Percentiles rank a stretch among this genome's conserved stretches.
These are phyloP conservation scores for Silybum marianum DNA, from an alignment of 129 eudicot species.

Conservation along the genomic window DNA sequence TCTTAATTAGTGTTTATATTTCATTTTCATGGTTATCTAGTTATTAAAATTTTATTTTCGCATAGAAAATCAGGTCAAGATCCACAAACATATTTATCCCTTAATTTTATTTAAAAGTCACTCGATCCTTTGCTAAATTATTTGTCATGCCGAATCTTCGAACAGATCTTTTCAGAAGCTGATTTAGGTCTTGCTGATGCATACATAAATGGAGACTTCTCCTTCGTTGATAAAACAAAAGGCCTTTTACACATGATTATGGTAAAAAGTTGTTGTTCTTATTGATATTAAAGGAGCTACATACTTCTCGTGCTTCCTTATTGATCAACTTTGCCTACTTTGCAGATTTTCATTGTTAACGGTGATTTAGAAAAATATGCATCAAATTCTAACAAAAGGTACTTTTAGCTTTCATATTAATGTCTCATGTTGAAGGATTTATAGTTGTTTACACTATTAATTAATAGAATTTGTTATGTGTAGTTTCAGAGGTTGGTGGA, in stretches of 20 bases:
- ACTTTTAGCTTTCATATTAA: not conserved
- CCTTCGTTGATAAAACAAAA: conserved; percentile 73
- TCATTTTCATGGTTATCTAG: not conserved
- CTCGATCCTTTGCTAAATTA: not conserved
- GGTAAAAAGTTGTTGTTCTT: conserved; percentile 39
- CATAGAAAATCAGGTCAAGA: no score
- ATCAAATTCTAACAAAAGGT: conserved; percentile 63
- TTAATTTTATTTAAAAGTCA: not conserved
- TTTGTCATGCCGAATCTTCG: not conserved
- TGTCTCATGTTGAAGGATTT: not conserved
- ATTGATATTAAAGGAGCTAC: not conserved
- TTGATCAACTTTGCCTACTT: not conserved
- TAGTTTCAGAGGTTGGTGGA: conserved; percentile 81
- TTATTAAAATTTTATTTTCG: not conserved
- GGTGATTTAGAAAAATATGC: conserved; percentile 50
- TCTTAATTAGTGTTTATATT: not conserved
- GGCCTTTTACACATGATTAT: conserved; percentile 82
- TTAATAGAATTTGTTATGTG: not conserved
- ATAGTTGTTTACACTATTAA: not conserved
- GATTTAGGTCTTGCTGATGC: conserved; percentile 99
- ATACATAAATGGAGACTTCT: conserved; percentile 84
- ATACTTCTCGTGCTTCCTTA: not conserved
- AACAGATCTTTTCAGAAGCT: conserved; percentile 72
- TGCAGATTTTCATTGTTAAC: conserved; percentile 67
- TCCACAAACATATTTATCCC: no score